Evolutionary conservation across 331 rosid genomes (phyloP).

Genomic region (Telfairia occidentalis): DNA sequence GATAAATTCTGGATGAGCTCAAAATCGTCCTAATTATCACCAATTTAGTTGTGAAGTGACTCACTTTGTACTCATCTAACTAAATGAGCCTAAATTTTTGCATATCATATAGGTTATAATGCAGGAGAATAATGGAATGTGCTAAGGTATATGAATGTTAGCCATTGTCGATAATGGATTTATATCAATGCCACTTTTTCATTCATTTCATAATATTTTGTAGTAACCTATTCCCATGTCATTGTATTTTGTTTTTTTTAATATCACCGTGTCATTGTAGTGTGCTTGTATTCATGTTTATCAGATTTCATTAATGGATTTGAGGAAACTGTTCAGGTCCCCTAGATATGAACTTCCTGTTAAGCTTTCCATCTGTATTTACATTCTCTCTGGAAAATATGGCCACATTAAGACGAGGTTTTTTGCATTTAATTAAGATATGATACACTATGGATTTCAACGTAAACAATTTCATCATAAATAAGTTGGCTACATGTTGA

Average conservation of each 20-base stretch:
- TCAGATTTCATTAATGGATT: no score
- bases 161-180: not conserved
- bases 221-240: no score
- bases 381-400: not conserved
- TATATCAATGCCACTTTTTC: not conserved
- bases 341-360: not conserved
- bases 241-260: no score
- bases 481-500: not conserved
- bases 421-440: not conserved
- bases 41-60: not conserved
- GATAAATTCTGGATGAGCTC: not conserved
- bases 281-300: no score
- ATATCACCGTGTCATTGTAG: no score
- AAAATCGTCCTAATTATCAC: not conserved
- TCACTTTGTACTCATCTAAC: not conserved
- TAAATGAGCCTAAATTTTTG: not conserved
- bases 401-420: not conserved
- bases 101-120: not conserved
- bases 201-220: not conserved
- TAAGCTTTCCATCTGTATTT: not conserved
- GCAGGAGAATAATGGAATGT: not conserved
- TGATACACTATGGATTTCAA: not conserved
- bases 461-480: not conserved
- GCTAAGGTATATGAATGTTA: not conserved
- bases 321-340: not conserved